phyloP scores from a whole-genome alignment of 352 stramenopile genomes.

The Pythium coloratum region DNA sequence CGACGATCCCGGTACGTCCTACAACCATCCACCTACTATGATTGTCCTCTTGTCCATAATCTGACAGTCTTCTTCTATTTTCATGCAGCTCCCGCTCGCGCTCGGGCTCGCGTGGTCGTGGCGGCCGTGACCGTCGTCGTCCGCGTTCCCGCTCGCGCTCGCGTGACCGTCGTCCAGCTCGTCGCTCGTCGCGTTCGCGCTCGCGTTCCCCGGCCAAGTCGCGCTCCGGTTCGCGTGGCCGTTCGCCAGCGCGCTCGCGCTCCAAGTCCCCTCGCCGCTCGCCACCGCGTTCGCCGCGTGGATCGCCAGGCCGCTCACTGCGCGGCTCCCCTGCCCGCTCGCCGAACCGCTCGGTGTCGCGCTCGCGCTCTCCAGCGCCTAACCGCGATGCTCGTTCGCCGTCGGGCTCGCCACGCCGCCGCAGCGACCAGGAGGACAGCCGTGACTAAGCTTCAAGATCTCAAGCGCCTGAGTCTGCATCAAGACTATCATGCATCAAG shows the following conservation, averaged over 20 bases:
- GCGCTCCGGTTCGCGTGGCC: slow-evolving; percentile 42
- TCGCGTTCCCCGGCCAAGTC: slow-evolving; percentile 46
- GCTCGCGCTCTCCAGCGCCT: slow-evolving; percentile 39
- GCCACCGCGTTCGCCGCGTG: slow-evolving; percentile 17
- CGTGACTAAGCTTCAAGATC: slow-evolving; percentile 33
- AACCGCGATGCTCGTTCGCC: slow-evolving; percentile 47
- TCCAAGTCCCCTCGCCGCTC: slow-evolving; percentile 1
- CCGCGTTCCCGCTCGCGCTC: slow-evolving; percentile 44
- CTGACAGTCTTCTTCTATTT: not conserved
- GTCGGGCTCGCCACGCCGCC: slow-evolving; percentile 48
- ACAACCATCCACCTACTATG: not conserved
- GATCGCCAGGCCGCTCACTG: slow-evolving; percentile 28
- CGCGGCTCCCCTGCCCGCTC: slow-evolving; percentile 47
- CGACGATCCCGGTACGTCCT: slow-evolving; percentile 20
- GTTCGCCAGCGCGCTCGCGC: slow-evolving; percentile 16
- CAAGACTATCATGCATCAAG: not conserved
- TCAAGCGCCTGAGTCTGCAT: not conserved
- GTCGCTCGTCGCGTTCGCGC: slow-evolving; percentile 27
- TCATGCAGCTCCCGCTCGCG: slow-evolving; percentile 46
- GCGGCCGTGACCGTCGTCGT: slow-evolving; percentile 20
- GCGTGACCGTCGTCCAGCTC: slow-evolving; percentile 32
- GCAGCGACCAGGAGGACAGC: slow-evolving; percentile 30
- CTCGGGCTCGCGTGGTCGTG: slow-evolving; percentile 37
- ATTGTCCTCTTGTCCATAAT: too few species aligned
- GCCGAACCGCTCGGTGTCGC: slow-evolving; percentile 32